Conservation (phyloP, 768 basidiomycete species). For the Brasilioporus rufonigricans region DNA sequence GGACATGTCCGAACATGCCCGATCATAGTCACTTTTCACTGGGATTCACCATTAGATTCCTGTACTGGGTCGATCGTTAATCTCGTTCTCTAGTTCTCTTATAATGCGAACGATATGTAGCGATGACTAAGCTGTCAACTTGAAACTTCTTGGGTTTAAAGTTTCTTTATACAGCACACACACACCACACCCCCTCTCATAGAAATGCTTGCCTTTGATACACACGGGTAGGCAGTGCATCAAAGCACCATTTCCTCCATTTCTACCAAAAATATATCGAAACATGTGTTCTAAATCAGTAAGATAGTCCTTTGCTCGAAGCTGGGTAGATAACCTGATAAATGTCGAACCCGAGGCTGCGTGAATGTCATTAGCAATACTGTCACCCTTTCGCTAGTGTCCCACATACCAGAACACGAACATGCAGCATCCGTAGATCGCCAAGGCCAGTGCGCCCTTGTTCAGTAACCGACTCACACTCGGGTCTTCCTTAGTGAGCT, state of each 20-base stretch:
- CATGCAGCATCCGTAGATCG: conserved; percentile 72
- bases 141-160: too few relatives aligned
- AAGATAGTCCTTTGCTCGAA: conserved; percentile 1
- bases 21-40: too few relatives aligned
- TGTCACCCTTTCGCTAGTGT: too few relatives aligned
- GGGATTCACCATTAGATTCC: too few relatives aligned
- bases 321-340: conserved; percentile 53
- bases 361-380: conserved; percentile 3
- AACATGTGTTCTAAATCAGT: conserved; percentile 1
- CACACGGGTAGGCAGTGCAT: conserved; percentile 5
- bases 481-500: conserved; percentile 71
- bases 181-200: conserved; percentile 15
- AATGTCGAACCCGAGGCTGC: conserved; percentile 77
- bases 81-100: too few relatives aligned
- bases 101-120: too few relatives aligned
- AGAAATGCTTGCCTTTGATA: conserved; percentile 18
- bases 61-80: too few relatives aligned
- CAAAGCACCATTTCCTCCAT: not conserved
- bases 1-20: too few relatives aligned
- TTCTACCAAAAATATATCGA: conserved; percentile 1
- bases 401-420: conserved; percentile 85
- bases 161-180: not conserved
- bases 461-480: conserved; percentile 51
- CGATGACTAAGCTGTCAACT: too few relatives aligned
- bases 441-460: conserved; percentile 62